Conservation (phyloP, 768 basidiomycete species). For the Naematelia aurantialba region DNA sequence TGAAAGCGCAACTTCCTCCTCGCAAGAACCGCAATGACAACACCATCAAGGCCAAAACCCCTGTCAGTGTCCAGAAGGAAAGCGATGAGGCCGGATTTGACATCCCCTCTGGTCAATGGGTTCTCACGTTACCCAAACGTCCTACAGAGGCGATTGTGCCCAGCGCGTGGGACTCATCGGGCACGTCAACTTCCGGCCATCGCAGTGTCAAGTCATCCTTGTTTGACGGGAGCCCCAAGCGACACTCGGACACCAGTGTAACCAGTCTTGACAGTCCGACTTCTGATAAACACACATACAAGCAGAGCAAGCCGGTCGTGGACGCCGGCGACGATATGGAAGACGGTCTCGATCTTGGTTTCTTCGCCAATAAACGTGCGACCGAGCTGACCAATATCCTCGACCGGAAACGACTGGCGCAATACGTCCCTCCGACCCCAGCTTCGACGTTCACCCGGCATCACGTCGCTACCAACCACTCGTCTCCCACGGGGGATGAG, state of each 20-base stretch:
- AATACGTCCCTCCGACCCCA: slow-evolving; percentile 15
- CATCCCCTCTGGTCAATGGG: not conserved
- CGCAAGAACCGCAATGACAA: slow-evolving; percentile 6
- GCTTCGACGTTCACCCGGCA: slow-evolving; percentile 2
- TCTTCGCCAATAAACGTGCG: slow-evolving; percentile 33
- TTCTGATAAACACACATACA: not conserved
- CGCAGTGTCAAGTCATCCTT: not conserved
- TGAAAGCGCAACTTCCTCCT: slow-evolving; percentile 43
- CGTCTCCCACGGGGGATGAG: slow-evolving; percentile 25
- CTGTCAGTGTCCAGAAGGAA: not conserved
- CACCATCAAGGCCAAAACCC: slow-evolving; percentile 6
- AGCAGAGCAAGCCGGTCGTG: not conserved
- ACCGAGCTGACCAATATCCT: slow-evolving; percentile 45
- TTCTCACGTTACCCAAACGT: not conserved
- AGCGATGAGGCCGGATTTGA: not conserved
- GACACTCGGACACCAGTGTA: not conserved
- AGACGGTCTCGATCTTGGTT: slow-evolving; percentile 39
- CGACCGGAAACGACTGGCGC: slow-evolving; percentile 44
- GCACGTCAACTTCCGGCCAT: not conserved
- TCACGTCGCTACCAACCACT: slow-evolving; percentile 7
- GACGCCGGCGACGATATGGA: slow-evolving; percentile 5
- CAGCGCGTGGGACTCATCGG: not conserved
- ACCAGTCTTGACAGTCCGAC: not conserved
- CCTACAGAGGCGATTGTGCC: not conserved
- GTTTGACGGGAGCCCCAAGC: not conserved